Conservation (phyloP, 257 asterid genomes). For the Gardenia jasminoides region DNA sequence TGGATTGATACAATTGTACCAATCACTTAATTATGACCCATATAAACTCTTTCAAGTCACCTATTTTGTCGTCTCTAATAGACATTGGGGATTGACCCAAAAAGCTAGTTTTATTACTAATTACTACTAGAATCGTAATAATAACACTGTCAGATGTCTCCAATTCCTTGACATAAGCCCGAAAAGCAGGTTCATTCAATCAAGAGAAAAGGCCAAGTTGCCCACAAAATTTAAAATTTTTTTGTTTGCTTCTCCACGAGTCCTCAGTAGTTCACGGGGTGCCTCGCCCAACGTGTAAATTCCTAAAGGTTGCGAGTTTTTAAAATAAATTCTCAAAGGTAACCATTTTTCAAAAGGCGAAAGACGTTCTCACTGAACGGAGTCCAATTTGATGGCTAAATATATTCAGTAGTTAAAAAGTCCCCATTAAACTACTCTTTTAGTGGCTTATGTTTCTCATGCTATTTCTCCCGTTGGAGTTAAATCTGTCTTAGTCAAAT, state of each 20-base stretch:
- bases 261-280: constrained; percentile 8
- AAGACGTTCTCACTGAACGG: neutral
- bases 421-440: neutral
- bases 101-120: neutral
- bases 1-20: too few relatives aligned
- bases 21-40: too few relatives aligned
- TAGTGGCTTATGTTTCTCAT: constrained; percentile 12
- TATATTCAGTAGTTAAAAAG: neutral
- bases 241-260: constrained; percentile 6
- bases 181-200: constrained; percentile 30
- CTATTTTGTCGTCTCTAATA: too few relatives aligned
- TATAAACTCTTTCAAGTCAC: too few relatives aligned
- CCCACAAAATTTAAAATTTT: constrained; percentile 7
- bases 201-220: constrained; percentile 14
- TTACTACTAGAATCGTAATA: neutral
- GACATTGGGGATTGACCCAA: too few relatives aligned
- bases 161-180: constrained; percentile 39
- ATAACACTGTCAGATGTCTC: constrained; percentile 56
- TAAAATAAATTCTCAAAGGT: too few relatives aligned
- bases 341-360: too few relatives aligned
- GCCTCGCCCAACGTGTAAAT: neutral
- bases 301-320: too few relatives aligned
- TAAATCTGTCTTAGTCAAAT: constrained; percentile 10
- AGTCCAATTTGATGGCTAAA: constrained; percentile 17
- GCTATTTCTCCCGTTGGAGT: neutral